A percentile compares a stretch with the other conserved stretches of the same genome.
Evolutionary conservation across 2,329 filamentous ascomycete genomes (phyloP).

Genomic region (Colletotrichum paranaense): DNA sequence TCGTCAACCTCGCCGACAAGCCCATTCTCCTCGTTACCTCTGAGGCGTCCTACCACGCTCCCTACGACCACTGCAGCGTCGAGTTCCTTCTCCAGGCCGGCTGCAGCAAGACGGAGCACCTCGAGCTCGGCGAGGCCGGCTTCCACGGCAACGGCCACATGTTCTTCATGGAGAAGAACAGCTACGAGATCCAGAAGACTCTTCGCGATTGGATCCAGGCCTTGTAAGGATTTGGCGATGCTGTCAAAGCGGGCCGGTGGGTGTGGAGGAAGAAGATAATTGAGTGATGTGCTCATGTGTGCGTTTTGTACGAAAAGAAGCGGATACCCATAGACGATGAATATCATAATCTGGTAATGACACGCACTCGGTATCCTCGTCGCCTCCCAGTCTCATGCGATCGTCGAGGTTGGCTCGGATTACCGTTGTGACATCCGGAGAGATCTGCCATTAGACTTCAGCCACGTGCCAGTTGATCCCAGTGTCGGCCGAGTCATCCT

Average conservation of each 20-base stretch:
- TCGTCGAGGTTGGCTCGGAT: not conserved
- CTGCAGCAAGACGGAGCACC: slow-evolving; percentile 44
- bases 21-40: slow-evolving; percentile 53
- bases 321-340: slow-evolving; percentile 29
- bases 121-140: slow-evolving; percentile 50
- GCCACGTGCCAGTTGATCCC: not conserved
- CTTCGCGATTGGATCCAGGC: slow-evolving; percentile 40
- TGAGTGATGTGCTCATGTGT: slow-evolving; percentile 6
- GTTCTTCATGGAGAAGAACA: slow-evolving; percentile 62
- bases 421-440: not conserved
- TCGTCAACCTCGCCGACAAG: slow-evolving; percentile 48
- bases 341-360: slow-evolving; percentile 2
- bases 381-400: not conserved
- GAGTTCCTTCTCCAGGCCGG: slow-evolving; percentile 57
- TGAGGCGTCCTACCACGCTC: slow-evolving; percentile 56
- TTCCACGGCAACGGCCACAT: slow-evolving; percentile 60
- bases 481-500: not conserved
- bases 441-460: not conserved
- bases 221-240: slow-evolving; percentile 2
- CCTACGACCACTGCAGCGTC: slow-evolving; percentile 57
- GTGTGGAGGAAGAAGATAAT: not conserved
- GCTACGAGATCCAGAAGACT: slow-evolving; percentile 47
- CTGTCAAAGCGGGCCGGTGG: not conserved
- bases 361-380: not conserved
- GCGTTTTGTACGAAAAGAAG: slow-evolving; percentile 10